Percentiles rank a stretch among this genome's conserved stretches.
Evolutionary conservation across 805 yeast genomes (phyloP).

Genomic region (Teunomyces stri): DNA sequence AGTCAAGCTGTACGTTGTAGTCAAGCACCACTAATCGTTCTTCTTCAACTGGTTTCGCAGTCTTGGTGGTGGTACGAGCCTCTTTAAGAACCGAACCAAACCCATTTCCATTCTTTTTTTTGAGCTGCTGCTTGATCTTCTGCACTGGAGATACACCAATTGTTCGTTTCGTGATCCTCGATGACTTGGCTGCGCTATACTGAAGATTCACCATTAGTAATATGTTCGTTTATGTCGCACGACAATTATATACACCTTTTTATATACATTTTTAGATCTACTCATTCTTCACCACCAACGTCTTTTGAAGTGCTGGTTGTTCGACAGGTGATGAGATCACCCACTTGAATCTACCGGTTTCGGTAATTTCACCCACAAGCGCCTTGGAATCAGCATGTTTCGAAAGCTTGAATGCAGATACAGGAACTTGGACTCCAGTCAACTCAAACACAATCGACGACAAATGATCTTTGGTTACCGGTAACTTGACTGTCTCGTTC

Average conservation of each 20-base stretch:
- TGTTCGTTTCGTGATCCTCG: slow-evolving; percentile 24
- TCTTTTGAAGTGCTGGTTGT: slow-evolving; percentile 9
- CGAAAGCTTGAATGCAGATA: slow-evolving; percentile 18
- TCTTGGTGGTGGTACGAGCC: not conserved
- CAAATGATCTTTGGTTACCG: slow-evolving; percentile 27
- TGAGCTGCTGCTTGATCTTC: slow-evolving; percentile 22
- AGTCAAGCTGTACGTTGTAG: slow-evolving; percentile 41
- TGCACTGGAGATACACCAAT: slow-evolving; percentile 23
- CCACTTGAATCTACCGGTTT: slow-evolving; percentile 28
- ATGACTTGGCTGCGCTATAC: slow-evolving; percentile 41
- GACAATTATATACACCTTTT: slow-evolving; percentile 3
- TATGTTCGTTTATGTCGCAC: not conserved
- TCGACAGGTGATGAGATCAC: slow-evolving; percentile 27
- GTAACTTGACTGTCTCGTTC: slow-evolving; percentile 16
- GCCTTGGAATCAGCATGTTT: slow-evolving; percentile 8
- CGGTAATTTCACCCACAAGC: slow-evolving; percentile 16
- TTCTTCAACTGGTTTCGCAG: not conserved
- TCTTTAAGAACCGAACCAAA: not conserved
- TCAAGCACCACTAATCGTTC: slow-evolving; percentile 19
- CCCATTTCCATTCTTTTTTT: slow-evolving; percentile 12
- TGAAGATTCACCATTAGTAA: slow-evolving; percentile 19
- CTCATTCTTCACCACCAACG: slow-evolving; percentile 11
- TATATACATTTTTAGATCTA: slow-evolving; percentile 4
- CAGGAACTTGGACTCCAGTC: slow-evolving; percentile 33
- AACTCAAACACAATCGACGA: slow-evolving; percentile 22